phyloP scores from a whole-genome alignment of 1,284 basidiomycete species.

The Apiotrichum sp. region DNA sequence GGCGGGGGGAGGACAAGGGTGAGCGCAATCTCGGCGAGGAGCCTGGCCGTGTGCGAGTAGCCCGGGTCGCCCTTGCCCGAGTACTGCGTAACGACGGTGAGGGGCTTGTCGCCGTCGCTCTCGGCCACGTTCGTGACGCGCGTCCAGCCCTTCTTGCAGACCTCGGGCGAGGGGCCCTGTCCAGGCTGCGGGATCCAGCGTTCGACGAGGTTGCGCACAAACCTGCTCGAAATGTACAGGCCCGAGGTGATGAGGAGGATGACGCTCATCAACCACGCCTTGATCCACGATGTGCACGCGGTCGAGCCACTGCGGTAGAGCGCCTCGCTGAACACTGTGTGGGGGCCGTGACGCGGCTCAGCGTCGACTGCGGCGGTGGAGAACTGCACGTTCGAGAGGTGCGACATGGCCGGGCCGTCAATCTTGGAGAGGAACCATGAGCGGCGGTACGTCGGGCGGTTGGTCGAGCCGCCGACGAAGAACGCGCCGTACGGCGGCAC shows the following conservation, averaged over 20 bases:
- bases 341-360: constrained; percentile 54
- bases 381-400: constrained; percentile 1
- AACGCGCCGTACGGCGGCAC: constrained; percentile 49
- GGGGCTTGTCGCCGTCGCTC: constrained; percentile 44
- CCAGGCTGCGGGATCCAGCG: constrained; percentile 55
- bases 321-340: constrained; percentile 66
- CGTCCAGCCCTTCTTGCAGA: constrained; percentile 54
- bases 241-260: constrained; percentile 27
- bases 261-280: constrained; percentile 14
- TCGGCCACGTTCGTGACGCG: constrained; percentile 57
- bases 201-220: constrained; percentile 46
- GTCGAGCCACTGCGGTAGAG: background rate
- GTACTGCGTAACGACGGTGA: constrained; percentile 57
- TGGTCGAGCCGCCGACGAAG: constrained; percentile 60
- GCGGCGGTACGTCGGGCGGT: constrained; percentile 67
- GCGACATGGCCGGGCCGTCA: constrained; percentile 1
- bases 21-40: constrained; percentile 70
- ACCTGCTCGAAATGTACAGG: constrained; percentile 26
- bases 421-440: constrained; percentile 65
- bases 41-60: constrained; percentile 64
- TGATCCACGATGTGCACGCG: background rate
- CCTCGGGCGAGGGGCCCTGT: constrained; percentile 53
- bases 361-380: background rate
- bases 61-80: constrained; percentile 72
- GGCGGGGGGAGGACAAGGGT: constrained; percentile 53